Percentiles rank a stretch among this genome's conserved stretches.
phyloP scores from a whole-genome alignment of 2,329 filamentous ascomycete species.

The Neonectria hederae region DNA sequence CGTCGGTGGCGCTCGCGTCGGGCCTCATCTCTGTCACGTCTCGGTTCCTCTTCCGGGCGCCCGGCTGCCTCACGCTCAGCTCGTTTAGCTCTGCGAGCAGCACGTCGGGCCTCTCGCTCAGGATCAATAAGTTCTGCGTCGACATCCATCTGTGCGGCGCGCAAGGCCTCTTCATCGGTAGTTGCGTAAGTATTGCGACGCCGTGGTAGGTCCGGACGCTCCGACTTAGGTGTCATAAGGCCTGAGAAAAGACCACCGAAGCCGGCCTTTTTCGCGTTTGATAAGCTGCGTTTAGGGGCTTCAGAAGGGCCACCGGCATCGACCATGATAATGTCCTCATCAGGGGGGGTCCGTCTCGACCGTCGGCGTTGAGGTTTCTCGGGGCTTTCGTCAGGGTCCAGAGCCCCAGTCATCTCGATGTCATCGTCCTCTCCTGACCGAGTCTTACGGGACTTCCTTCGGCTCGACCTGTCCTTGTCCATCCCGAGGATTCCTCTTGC shows the following conservation, averaged over 20 bases:
- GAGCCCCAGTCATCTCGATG: slow-evolving; percentile 57
- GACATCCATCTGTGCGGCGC: slow-evolving; percentile 61
- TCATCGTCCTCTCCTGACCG: slow-evolving; percentile 51
- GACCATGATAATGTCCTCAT: slow-evolving; percentile 53
- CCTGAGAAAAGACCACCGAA: slow-evolving; percentile 71
- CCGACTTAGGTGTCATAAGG: slow-evolving; percentile 58
- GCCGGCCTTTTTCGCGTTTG: slow-evolving; percentile 60
- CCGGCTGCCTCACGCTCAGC: slow-evolving; percentile 59
- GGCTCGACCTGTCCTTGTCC: slow-evolving; percentile 48
- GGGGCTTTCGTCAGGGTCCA: slow-evolving; percentile 49
- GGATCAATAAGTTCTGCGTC: slow-evolving; percentile 61
- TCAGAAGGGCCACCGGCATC: slow-evolving; percentile 48
- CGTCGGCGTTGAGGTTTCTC: slow-evolving; percentile 48
- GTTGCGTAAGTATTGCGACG: slow-evolving; percentile 61
- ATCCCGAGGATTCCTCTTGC: slow-evolving; percentile 80
- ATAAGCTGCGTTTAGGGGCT: slow-evolving; percentile 47
- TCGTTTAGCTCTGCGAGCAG: slow-evolving; percentile 68
- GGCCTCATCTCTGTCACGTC: slow-evolving; percentile 64
- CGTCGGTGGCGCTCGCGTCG: slow-evolving; percentile 64
- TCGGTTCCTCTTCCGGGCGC: slow-evolving; percentile 59
- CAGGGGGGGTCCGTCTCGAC: slow-evolving; percentile 43
- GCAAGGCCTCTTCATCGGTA: slow-evolving; percentile 59
- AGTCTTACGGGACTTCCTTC: slow-evolving; percentile 57
- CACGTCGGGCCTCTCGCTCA: slow-evolving; percentile 69
- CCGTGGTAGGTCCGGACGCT: slow-evolving; percentile 49